phyloP scores from a whole-genome alignment of 306 rosid species.

The Cicer arietinum region DNA sequence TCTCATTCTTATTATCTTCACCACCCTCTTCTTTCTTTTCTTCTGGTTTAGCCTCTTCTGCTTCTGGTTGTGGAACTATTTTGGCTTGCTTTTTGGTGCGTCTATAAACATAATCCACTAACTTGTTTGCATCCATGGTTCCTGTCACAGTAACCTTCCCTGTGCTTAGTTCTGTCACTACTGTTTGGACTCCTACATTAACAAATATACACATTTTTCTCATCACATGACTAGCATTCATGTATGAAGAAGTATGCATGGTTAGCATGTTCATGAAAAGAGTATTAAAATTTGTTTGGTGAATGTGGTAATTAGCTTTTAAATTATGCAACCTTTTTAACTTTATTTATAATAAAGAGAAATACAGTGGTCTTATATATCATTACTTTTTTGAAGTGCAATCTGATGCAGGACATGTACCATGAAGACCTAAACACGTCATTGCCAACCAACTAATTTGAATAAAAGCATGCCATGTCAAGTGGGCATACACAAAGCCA shows the following conservation, averaged over 20 bases:
- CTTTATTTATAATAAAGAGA: neutral
- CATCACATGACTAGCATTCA: conserved; percentile 37
- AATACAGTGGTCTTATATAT: neutral
- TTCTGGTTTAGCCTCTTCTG: conserved; percentile 51
- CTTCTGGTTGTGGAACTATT: conserved; percentile 71
- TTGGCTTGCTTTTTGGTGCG: conserved; percentile 82
- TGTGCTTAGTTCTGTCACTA: conserved; percentile 59
- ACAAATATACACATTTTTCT: conserved; percentile 20
- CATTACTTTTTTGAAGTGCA: conserved; percentile 29
- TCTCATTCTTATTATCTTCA: conserved; percentile 41
- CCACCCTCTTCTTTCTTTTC: conserved; percentile 49
- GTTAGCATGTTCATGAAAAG: conserved; percentile 30
- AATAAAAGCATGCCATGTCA: conserved; percentile 38
- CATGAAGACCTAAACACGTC: conserved; percentile 18
- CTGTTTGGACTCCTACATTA: conserved; percentile 73
- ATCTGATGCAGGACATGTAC: conserved; percentile 31
- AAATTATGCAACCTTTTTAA: neutral
- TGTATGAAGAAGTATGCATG: conserved; percentile 23
- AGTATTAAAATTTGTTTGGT: neutral
- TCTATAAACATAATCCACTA: conserved; percentile 79
- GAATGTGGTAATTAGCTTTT: neutral
- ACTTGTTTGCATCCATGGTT: conserved; percentile 79
- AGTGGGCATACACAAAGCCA: too few relatives aligned
- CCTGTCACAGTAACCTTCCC: conserved; percentile 84
- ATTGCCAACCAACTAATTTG: neutral